Base-by-base conservation (phyloP, 179 eudicot species). In the Spinacia oleracea region DNA sequence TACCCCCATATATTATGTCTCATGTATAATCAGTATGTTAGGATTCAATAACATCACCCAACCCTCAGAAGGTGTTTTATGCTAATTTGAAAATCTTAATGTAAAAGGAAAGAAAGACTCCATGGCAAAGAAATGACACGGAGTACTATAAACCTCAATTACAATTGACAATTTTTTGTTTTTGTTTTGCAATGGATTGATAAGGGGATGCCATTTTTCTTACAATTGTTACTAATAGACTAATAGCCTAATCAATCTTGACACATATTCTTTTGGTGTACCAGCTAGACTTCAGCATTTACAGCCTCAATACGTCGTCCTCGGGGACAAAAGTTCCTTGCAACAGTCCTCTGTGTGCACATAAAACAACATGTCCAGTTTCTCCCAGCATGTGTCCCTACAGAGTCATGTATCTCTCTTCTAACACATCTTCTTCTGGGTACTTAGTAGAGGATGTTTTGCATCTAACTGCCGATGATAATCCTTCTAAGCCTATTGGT, bases 341-440 rank as follows among this genome's bases (percentile, higher is more conserved):
- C 89, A 86, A 81, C 79, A 91, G 92, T 84, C 85, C 89, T 42
- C 48, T 83, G 70, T 96, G 99, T 85, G 87, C 81, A 84, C 84
- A 76, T 43, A 75, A 72, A 65, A 76, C 83, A 58, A 83, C 59
- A 75, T 94, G 98, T 80, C 78, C 90, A 27, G 53, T 50, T 5
- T 64, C 81, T 64, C 80, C 60, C 27, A 77, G 84, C 77, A 78
- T 84, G 15, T 96, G 99, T 81, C 87, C 91, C 60, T 96, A 94
- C 81, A 74, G 85, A 86, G 83, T 91, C 79, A n/a, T 69, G 51
- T 96, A 94, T 78, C 89, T 94, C 42, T 96, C 99, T 3, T 83
- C 83, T 72, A 83, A 88, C 76, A 96, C 99, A 32, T 94, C 99
- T 32, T 88, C 97, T 43, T 58, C 89, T 42, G 99, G 99, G 72